These are phyloP conservation scores for Sporothrix pseudoabietina DNA, from an alignment of 2,329 filamentous ascomycete genomes.

Conservation along the genomic window DNA sequence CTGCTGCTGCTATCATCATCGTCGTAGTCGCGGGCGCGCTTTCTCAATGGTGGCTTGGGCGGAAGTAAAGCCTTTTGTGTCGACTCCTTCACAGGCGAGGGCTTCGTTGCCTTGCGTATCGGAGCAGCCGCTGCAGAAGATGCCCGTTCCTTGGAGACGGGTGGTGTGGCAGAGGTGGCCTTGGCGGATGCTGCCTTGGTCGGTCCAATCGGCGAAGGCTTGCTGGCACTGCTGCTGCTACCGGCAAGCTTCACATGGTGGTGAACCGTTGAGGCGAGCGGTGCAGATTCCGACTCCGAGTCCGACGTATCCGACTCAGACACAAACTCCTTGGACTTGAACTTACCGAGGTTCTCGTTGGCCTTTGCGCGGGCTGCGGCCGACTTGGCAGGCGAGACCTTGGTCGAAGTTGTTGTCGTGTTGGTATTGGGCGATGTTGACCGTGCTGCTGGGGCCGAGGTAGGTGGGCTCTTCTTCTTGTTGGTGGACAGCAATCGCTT, in stretches of 20 bases:
- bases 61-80: constrained; percentile 30
- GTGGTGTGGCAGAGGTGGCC: constrained; percentile 16
- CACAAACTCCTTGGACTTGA: constrained; percentile 59
- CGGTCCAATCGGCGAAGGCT: constrained; percentile 27
- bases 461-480: constrained; percentile 43
- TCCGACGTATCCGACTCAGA: constrained; percentile 59
- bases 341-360: constrained; percentile 47
- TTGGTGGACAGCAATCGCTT: constrained; percentile 56
- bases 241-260: constrained; percentile 29
- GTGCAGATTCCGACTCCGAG: constrained; percentile 44
- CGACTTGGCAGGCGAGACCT: constrained; percentile 47
- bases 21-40: constrained; percentile 57
- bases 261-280: constrained; percentile 41
- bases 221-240: constrained; percentile 4
- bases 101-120: constrained; percentile 33
- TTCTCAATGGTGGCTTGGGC: constrained; percentile 45
- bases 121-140: constrained; percentile 30
- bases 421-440: constrained; percentile 17
- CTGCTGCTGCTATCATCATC: constrained; percentile 59
- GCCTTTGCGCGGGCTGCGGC: constrained; percentile 44
- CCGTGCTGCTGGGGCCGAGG: constrained; percentile 23
- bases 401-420: constrained; percentile 37
- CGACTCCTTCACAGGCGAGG: constrained; percentile 30
- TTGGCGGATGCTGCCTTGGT: constrained; percentile 32
- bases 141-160: constrained; percentile 22